These are phyloP conservation scores for Kurtzmaniella quercitrusa DNA, from an alignment of 1,139 yeast species.

Conservation along the genomic window DNA sequence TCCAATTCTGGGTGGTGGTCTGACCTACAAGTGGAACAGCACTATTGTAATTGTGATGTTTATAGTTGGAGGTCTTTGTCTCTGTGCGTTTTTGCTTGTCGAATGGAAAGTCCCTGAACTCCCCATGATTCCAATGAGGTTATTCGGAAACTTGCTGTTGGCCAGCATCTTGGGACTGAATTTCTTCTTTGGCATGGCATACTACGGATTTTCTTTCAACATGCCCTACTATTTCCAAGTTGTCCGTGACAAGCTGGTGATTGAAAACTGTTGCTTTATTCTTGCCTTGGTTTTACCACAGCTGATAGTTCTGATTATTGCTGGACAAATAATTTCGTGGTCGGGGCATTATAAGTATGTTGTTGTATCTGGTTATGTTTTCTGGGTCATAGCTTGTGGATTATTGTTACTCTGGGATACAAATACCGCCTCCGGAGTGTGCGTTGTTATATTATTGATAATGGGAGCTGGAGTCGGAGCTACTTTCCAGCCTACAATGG, in stretches of 20 bases:
- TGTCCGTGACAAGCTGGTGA: slow-evolving; percentile 33
- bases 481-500: slow-evolving; percentile 52
- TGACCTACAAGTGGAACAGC: slow-evolving; percentile 47
- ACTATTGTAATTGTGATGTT: slow-evolving; percentile 44
- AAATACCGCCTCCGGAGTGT: slow-evolving; percentile 24
- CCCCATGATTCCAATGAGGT: slow-evolving; percentile 50
- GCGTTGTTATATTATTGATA: slow-evolving; percentile 30
- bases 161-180: slow-evolving; percentile 35
- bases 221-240: slow-evolving; percentile 47
- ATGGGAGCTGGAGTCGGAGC: slow-evolving; percentile 49
- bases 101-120: slow-evolving; percentile 44
- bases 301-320: slow-evolving; percentile 25
- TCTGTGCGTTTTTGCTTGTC: slow-evolving; percentile 31
- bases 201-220: slow-evolving; percentile 41
- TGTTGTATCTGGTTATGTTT: slow-evolving; percentile 35
- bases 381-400: slow-evolving; percentile 40
- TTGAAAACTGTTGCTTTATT: slow-evolving; percentile 31
- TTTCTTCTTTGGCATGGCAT: slow-evolving; percentile 46
- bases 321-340: slow-evolving; percentile 39
- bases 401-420: slow-evolving; percentile 30
- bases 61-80: slow-evolving; percentile 38
- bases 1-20: slow-evolving; percentile 53
- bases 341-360: slow-evolving; percentile 38
- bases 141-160: slow-evolving; percentile 32
- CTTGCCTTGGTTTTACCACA: slow-evolving; percentile 37